Conservation (phyloP, 75 land plant species). For the Pinus taeda region DNA sequence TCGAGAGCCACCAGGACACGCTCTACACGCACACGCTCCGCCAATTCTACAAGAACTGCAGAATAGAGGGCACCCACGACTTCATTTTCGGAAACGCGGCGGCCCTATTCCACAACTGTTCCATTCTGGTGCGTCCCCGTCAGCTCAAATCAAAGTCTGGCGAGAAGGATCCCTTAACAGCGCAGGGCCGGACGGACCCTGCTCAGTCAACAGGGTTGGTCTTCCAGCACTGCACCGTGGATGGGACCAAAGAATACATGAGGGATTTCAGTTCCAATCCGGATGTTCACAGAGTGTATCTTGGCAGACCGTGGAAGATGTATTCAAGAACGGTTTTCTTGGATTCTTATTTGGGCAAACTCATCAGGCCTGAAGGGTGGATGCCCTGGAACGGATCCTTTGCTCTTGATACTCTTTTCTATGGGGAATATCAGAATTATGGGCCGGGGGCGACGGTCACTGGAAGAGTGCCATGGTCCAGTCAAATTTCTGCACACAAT, state of each 20-base stretch:
- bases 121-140: constrained; percentile 23
- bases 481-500: constrained; percentile 29
- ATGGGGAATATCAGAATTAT: constrained; percentile 38
- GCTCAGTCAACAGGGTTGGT: constrained; percentile 39
- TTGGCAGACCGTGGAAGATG: constrained; percentile 62
- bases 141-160: constrained; percentile 13
- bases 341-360: constrained; percentile 18
- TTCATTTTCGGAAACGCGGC: constrained; percentile 65
- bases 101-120: constrained; percentile 26
- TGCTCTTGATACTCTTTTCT: constrained; percentile 37
- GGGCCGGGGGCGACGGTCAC: constrained; percentile 30
- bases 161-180: constrained; percentile 34
- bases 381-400: constrained; percentile 35
- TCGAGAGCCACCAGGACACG: constrained; percentile 47
- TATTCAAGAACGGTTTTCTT: constrained; percentile 41
- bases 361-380: constrained; percentile 45
- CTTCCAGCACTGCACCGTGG: constrained; percentile 29
- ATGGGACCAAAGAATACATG: constrained; percentile 33
- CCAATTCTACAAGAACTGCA: constrained; percentile 21
- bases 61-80: constrained; percentile 67
- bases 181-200: constrained; percentile 59
- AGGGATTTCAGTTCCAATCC: constrained; percentile 20
- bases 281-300: constrained; percentile 22
- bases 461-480: constrained; percentile 51
- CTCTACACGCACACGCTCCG: constrained; percentile 24